A percentile compares a stretch with the other conserved stretches of the same genome.
Evolutionary conservation across 345 rosid species (phyloP).

Genomic region (Eucalyptus dawsonii): DNA sequence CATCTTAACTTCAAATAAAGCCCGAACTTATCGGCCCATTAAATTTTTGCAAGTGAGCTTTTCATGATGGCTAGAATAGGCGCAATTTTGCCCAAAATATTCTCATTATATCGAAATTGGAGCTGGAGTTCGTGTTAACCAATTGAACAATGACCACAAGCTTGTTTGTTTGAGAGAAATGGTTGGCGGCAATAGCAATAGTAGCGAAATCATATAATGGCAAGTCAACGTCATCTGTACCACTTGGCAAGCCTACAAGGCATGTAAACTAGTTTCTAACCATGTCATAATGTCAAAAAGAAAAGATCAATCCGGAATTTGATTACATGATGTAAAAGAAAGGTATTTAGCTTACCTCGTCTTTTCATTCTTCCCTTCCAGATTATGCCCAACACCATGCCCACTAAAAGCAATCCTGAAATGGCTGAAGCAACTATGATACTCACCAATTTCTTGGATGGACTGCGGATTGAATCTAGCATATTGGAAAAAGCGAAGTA

Average conservation of each 20-base stretch:
- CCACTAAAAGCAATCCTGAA: not conserved
- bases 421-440: not conserved
- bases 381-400: not conserved
- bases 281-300: not conserved
- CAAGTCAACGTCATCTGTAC: not conserved
- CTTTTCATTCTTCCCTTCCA: not conserved
- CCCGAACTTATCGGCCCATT: no score
- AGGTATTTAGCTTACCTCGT: not conserved
- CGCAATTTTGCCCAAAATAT: no score
- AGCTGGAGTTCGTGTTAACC: no score
- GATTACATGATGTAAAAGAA: not conserved
- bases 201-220: slow-evolving; percentile 19
- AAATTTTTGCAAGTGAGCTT: no score
- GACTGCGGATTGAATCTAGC: not conserved
- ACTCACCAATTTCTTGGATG: not conserved
- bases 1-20: no score
- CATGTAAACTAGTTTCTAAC: not conserved
- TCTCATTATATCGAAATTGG: no score
- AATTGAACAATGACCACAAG: no score
- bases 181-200: slow-evolving; percentile 22
- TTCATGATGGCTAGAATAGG: no score
- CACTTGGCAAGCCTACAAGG: not conserved
- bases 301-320: not conserved
- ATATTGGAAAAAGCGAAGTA: not conserved
- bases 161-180: slow-evolving; percentile 14